Evolutionary conservation across 441 rosid species (phyloP), one percentile per base, ranked within the genome.

Genomic region (Melastoma candidum): DNA sequence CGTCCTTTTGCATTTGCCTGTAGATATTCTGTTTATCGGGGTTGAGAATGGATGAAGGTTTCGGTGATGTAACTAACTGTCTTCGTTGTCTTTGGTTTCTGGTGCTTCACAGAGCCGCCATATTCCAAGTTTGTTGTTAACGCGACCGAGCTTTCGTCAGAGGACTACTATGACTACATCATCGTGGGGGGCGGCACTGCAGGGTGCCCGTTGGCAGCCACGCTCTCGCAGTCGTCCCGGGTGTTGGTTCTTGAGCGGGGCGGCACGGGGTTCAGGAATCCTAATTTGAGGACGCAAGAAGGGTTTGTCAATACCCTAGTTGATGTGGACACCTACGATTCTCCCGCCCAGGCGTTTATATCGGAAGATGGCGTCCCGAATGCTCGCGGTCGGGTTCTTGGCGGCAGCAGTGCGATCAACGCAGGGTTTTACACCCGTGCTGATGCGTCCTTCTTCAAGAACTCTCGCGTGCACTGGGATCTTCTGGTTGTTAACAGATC

Each of bases 351-450:
- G 61, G 64, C 77, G 46, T 87, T 87, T 67, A 63, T 76, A 10
- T 90, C 95, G 1, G 95, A 85, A 65, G 98, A 90, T 25, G 96
- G 98, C 11, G 83, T 87, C 12, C 94, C 84, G 2, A 87, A 83
- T 48, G 81, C 96, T 25, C 63, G 96, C 47, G 97, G 96, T 0
- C 77, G 96, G 1, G 58, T 87, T 71, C 95, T 87, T 25, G 98
- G 98, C 0, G 98, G 98, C 52, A 92, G 98, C 56, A 87, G 95
- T 12, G 84, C 89, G 12, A 87, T 92, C 51, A 92, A 92, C 46
- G 96, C 98, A 0, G 96, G 98, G 0, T 92, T 92, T 49, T 87
- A 87, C 3, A 87, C 95, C 71, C 67, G 89, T 39, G 95, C 93
- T 3, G 84, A 92, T 65, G 51, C 45, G 12, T 77, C 68, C 9